These are phyloP conservation scores for Pelargonium myrrhifolium DNA, from an alignment of 441 rosid genomes.

Conservation along the genomic window DNA sequence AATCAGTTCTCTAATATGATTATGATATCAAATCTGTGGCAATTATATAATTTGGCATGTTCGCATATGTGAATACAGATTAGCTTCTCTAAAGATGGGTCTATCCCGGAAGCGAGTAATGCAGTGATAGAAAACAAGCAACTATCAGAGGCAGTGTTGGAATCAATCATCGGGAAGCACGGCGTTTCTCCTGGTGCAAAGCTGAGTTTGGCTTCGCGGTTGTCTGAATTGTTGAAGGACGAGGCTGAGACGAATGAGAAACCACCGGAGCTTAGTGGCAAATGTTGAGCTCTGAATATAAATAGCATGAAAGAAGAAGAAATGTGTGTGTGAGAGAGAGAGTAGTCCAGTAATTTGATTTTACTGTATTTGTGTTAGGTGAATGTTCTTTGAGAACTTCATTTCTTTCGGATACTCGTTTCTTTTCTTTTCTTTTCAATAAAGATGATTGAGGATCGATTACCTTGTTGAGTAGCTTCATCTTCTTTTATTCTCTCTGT, in stretches of 20 bases:
- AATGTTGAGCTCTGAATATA: no score
- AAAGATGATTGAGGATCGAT: no score
- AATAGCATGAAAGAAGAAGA: no score
- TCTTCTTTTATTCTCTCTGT: no score
- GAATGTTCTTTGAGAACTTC: no score
- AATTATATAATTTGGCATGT: background rate
- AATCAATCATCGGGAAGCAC: slow-evolving; percentile 57
- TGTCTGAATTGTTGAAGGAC: slow-evolving; percentile 29
- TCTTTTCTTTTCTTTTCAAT: no score
- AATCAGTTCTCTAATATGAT: no score
- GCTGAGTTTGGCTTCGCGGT: slow-evolving; percentile 40
- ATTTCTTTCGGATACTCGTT: no score
- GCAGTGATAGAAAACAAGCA: slow-evolving; percentile 52
- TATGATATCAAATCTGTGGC: background rate
- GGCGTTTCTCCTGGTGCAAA: slow-evolving; percentile 58
- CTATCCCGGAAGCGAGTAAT: slow-evolving; percentile 37
- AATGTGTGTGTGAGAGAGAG: no score
- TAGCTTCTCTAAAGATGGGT: slow-evolving; percentile 46
- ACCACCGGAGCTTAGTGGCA: background rate
- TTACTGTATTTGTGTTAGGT: no score
- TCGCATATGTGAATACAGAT: slow-evolving; percentile 27
- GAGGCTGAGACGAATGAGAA: background rate
- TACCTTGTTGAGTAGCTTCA: no score
- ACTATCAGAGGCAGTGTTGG: slow-evolving; percentile 52
- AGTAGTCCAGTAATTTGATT: no score